Evolutionary conservation across 768 basidiomycete genomes (phyloP).

Genomic region (Tephrocybe sp.): DNA sequence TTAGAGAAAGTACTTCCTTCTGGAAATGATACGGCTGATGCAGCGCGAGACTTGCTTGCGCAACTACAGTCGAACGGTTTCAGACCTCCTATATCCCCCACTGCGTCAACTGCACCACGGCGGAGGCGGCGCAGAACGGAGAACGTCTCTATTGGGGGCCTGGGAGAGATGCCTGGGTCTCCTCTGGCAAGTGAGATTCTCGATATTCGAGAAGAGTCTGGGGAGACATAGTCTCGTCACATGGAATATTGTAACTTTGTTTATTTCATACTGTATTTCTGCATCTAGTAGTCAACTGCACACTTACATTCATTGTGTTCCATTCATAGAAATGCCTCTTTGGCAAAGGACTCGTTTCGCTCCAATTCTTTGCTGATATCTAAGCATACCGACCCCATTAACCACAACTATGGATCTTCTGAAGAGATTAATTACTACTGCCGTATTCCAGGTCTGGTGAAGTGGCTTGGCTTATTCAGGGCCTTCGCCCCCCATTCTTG

Average conservation of each 20-base stretch:
- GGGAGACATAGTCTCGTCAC: conserved; percentile 4
- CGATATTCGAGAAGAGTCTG: conserved; percentile 20
- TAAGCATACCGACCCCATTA: too few species aligned
- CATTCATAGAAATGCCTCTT: conserved; percentile 4
- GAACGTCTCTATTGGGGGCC: conserved; percentile 20
- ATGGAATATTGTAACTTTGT: conserved; percentile 3
- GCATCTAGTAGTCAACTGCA: conserved; percentile 1
- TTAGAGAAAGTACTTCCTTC: conserved; percentile 31
- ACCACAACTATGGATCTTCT: conserved; percentile 55
- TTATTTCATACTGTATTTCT: conserved; percentile 4
- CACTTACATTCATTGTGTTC: neutral
- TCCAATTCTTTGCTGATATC: neutral
- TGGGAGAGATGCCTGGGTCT: conserved; percentile 28
- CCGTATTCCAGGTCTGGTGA: conserved; percentile 49
- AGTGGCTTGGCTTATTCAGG: conserved; percentile 57
- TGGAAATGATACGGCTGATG: conserved; percentile 39
- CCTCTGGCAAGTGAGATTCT: conserved; percentile 33
- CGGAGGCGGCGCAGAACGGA: conserved; percentile 37
- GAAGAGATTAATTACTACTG: conserved; percentile 41
- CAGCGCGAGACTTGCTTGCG: conserved; percentile 77
- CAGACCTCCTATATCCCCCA: conserved; percentile 50
- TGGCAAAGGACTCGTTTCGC: neutral
- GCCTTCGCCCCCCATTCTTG: conserved; percentile 53
- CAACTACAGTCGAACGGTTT: conserved; percentile 74
- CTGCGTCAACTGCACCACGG: conserved; percentile 36